Conservation (phyloP, 2,329 filamentous ascomycete species). For the Neobulgaria alba region DNA sequence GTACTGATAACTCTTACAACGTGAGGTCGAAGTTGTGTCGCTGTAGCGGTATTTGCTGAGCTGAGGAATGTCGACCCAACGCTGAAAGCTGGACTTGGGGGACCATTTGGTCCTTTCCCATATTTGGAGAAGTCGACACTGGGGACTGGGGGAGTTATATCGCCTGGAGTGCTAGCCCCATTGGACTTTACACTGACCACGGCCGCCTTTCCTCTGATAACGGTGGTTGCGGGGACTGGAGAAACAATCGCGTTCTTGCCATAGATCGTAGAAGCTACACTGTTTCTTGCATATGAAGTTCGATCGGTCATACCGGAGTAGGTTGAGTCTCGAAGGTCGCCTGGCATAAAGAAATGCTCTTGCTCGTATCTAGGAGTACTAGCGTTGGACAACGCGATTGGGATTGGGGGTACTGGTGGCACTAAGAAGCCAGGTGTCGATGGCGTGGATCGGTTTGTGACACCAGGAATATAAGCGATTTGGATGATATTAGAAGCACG, state of each 20-base stretch:
- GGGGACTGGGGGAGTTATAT: slow-evolving; percentile 62
- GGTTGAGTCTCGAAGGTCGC: slow-evolving; percentile 82
- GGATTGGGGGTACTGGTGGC: slow-evolving; percentile 90
- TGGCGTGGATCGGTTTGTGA: slow-evolving; percentile 82
- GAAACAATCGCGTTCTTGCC: slow-evolving; percentile 82
- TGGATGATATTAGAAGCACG: slow-evolving; percentile 98
- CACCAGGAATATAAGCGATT: slow-evolving; percentile 96
- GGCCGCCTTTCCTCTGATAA: slow-evolving; percentile 79
- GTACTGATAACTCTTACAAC: slow-evolving; percentile 49
- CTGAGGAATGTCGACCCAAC: slow-evolving; percentile 62
- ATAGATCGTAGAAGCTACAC: slow-evolving; percentile 89
- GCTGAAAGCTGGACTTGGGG: slow-evolving; percentile 52
- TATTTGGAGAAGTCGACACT: slow-evolving; percentile 59
- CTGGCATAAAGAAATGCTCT: slow-evolving; percentile 88
- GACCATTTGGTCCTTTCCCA: slow-evolving; percentile 31
- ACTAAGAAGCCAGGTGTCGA: slow-evolving; percentile 74
- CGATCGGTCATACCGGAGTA: slow-evolving; percentile 67
- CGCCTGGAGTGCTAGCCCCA: slow-evolving; percentile 44
- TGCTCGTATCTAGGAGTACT: slow-evolving; percentile 57
- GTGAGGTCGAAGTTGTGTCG: slow-evolving; percentile 49
- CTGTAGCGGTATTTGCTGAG: slow-evolving; percentile 49
- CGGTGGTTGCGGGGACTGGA: slow-evolving; percentile 71
- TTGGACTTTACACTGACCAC: slow-evolving; percentile 84
- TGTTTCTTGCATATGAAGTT: slow-evolving; percentile 56
- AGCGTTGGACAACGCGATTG: slow-evolving; percentile 49